phyloP scores from a whole-genome alignment of 345 rosid species.

The Hibiscus syriacus region DNA sequence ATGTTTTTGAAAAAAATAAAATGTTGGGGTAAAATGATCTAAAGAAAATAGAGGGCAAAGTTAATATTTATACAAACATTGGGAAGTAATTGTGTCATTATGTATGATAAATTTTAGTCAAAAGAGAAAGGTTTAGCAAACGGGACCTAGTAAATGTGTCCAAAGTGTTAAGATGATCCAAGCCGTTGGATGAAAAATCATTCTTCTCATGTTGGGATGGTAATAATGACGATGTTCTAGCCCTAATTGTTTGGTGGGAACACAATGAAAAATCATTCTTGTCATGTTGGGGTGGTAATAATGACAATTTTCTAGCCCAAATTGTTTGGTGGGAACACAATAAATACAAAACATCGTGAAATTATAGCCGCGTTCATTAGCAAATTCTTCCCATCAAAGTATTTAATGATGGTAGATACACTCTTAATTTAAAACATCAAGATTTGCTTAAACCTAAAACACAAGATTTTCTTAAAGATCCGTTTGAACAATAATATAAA shows the following conservation, averaged over 20 bases:
- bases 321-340: constrained; percentile 23
- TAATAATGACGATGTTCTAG: constrained; percentile 8
- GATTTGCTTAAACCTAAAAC: not conserved
- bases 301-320: constrained; percentile 6
- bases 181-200: constrained; percentile 13
- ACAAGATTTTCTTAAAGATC: not conserved
- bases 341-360: constrained; percentile 9
- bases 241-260: not conserved
- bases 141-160: too few relatives aligned
- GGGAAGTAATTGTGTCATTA: too few relatives aligned
- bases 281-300: constrained; percentile 7
- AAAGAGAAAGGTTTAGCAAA: too few relatives aligned
- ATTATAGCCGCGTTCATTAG: constrained; percentile 5
- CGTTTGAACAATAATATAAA: not conserved
- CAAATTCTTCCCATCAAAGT: constrained; percentile 8
- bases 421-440: not conserved
- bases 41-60: too few relatives aligned
- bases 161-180: not conserved
- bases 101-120: too few relatives aligned
- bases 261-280: constrained; percentile 13
- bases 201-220: constrained; percentile 6
- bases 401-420: not conserved
- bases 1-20: too few relatives aligned
- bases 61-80: too few relatives aligned
- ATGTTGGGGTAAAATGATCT: too few relatives aligned